Evolutionary conservation across 1,284 basidiomycete species (phyloP), one percentile per base, ranked within the genome.

Genomic region (Irpex rosettiformis): DNA sequence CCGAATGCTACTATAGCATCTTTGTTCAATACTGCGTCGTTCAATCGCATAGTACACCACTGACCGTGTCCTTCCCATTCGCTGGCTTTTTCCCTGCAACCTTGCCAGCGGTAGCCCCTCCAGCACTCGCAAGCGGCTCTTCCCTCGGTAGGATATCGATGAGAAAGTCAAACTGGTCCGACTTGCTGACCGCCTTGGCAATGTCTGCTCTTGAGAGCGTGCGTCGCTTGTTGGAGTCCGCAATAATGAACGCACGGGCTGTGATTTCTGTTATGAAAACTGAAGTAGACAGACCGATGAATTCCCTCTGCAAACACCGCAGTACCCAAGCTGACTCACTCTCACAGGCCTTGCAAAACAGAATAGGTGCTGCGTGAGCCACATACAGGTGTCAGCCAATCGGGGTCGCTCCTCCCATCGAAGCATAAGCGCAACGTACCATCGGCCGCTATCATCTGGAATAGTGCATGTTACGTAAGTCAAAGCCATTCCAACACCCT

Each of bases 281-380:
- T 97, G 67, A 13, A 5, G 18, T 28, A n/a, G 43, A 25, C 56
- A n/a, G n/a, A n/a, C n/a, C n/a, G n/a, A n/a, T n/a, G n/a, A n/a
- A n/a, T n/a, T n/a, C n/a, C n/a, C n/a, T n/a, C n/a, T n/a, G n/a
- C n/a, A n/a, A n/a, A n/a, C n/a, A n/a, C n/a, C n/a, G n/a, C n/a
- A n/a, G n/a, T n/a, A n/a, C n/a, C n/a, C n/a, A n/a, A n/a, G n/a
- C n/a, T n/a, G 11, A 82, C 92, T 66, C 67, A 96, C 94, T 91
- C 81, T 97, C 94, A 74, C 94, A 97, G 57, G 94, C 94, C 74
- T 96, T 96, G 76, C 93, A 95, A 73, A 97, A 95, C 49, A 97
- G 78, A 60, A 97, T 92, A 5, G 94, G 94, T 13, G 93, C 94
- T 91, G 71, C 16, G 54, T 27, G 30, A 52, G 25, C 47, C 37